phyloP scores from a whole-genome alignment of 2,329 filamentous ascomycete species.

The Alternaria sp. region DNA sequence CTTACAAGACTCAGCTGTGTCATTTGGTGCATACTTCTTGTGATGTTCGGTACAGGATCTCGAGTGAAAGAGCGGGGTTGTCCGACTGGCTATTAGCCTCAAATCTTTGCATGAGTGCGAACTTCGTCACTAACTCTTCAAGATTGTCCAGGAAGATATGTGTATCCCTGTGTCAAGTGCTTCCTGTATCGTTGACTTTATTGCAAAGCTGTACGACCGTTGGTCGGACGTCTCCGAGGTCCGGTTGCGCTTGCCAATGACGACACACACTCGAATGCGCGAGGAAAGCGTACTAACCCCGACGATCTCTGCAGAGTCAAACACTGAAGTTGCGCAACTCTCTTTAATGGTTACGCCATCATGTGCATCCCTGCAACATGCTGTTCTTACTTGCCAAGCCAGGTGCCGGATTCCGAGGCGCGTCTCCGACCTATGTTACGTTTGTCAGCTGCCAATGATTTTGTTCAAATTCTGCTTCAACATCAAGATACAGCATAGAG shows the following conservation, averaged over 20 bases:
- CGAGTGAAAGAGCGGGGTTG: background rate
- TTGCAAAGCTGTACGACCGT: too few species aligned
- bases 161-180: background rate
- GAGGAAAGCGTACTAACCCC: background rate
- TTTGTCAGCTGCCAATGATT: background rate
- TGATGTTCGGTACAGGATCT: background rate
- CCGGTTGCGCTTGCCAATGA: background rate
- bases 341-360: too few species aligned
- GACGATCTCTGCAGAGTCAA: background rate
- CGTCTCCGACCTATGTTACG: background rate
- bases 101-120: background rate
- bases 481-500: background rate
- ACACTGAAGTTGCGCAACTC: background rate
- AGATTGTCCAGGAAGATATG: background rate
- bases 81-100: background rate
- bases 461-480: background rate
- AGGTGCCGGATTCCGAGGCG: background rate
- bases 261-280: background rate
- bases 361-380: background rate
- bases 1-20: background rate
- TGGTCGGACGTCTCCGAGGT: background rate
- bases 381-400: background rate
- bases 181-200: background rate
- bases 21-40: background rate
- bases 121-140: background rate